Evolutionary conservation across 352 stramenopile species (phyloP).

Genomic region (Phytophthora multivora): DNA sequence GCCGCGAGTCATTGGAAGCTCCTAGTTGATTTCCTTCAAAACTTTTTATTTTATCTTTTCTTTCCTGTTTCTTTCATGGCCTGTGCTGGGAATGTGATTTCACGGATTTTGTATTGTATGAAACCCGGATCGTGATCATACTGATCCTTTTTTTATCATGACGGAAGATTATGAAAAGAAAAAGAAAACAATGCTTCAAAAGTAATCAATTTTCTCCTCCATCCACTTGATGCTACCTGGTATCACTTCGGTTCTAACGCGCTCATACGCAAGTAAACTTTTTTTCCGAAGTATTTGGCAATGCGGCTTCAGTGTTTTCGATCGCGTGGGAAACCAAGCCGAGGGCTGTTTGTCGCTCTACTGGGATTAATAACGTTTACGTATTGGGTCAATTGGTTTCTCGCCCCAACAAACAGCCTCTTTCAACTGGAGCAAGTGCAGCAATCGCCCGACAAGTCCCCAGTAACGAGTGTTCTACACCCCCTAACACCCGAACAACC

Average conservation of each 20-base stretch:
- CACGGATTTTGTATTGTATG: too few relatives aligned
- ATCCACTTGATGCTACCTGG: too few relatives aligned
- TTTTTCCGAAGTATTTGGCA: too few relatives aligned
- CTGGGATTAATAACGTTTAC: neutral
- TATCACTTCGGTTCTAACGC: neutral
- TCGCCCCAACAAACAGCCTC: neutral
- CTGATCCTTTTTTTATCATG: too few relatives aligned
- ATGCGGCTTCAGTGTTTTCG: neutral
- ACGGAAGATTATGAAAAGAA: too few relatives aligned
- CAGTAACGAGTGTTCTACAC: conserved; percentile 19
- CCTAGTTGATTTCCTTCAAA: conserved; percentile 6
- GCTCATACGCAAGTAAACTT: neutral
- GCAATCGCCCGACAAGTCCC: neutral
- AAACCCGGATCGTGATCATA: too few relatives aligned
- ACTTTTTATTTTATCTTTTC: neutral
- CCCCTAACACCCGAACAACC: conserved; percentile 11
- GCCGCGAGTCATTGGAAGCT: conserved; percentile 36
- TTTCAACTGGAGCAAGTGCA: conserved; percentile 1
- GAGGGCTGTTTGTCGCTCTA: conserved; percentile 4
- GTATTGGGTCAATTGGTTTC: neutral
- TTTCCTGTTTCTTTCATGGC: too few relatives aligned
- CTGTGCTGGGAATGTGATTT: too few relatives aligned
- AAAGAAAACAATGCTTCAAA: too few relatives aligned
- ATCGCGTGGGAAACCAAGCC: conserved; percentile 1
- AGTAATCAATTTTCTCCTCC: too few relatives aligned